Percentiles rank a stretch among this genome's conserved stretches.
Conservation (phyloP, 140 eudicot genomes). For the Anethum foeniculum region DNA sequence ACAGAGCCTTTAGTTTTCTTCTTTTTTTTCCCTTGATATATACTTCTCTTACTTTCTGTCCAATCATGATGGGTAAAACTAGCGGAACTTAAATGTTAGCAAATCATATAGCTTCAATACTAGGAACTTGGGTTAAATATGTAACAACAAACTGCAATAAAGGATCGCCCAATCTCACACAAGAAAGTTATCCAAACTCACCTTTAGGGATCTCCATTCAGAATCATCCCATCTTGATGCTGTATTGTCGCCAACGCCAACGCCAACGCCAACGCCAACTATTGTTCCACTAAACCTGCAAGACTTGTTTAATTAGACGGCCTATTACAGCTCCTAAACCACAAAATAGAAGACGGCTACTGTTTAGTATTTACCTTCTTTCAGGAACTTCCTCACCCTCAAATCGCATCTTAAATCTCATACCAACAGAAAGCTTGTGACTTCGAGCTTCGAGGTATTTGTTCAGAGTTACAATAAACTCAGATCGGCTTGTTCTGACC, state of each 20-base stretch:
- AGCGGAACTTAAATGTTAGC: background rate
- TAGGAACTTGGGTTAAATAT: background rate
- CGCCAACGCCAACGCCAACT: constrained; percentile 72
- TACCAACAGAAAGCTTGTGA: constrained; percentile 68
- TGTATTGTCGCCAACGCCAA: constrained; percentile 53
- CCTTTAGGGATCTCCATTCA: constrained; percentile 92
- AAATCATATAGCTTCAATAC: background rate
- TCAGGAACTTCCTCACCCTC: constrained; percentile 94
- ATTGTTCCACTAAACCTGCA: constrained; percentile 86
- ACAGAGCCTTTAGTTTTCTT: background rate
- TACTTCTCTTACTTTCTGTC: background rate
- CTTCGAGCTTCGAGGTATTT: constrained; percentile 75
- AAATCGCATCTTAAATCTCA: constrained; percentile 86
- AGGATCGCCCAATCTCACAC: background rate
- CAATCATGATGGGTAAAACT: background rate
- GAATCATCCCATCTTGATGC: constrained; percentile 71
- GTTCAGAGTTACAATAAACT: constrained; percentile 76
- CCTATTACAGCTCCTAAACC: background rate
- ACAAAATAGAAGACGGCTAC: constrained; percentile 12
- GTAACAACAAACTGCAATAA: background rate
- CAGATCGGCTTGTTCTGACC: constrained; percentile 77
- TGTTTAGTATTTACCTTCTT: constrained; percentile 46
- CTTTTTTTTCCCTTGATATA: background rate
- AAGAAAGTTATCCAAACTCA: constrained; percentile 11
- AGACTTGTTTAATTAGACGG: constrained; percentile 15